These are phyloP conservation scores for Emericellopsis atlantica DNA, from an alignment of 2,329 filamentous ascomycete species.

Conservation along the genomic window DNA sequence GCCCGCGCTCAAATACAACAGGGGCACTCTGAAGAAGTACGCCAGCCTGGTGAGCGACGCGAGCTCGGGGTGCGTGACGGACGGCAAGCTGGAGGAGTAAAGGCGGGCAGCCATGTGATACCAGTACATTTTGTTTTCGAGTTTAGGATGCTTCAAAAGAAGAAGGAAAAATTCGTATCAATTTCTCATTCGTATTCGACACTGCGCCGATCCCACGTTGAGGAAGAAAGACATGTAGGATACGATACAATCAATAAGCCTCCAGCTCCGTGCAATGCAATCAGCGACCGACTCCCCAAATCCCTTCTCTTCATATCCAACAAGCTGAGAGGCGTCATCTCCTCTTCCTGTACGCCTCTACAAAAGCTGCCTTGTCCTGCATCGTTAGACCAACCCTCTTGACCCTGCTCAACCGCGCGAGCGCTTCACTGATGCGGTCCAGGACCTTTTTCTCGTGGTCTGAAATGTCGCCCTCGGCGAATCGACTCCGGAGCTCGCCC, in stretches of 20 bases:
- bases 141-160: too few species aligned
- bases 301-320: not conserved
- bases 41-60: constrained; percentile 79
- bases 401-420: constrained; percentile 77
- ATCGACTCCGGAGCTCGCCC: constrained; percentile 13
- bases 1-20: constrained; percentile 59
- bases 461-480: constrained; percentile 17
- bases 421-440: constrained; percentile 69
- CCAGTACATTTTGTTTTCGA: not conserved
- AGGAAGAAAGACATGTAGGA: not conserved
- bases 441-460: constrained; percentile 56
- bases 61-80: constrained; percentile 81
- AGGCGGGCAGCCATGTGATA: not conserved
- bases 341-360: constrained; percentile 48
- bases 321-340: constrained; percentile 3
- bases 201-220: not conserved
- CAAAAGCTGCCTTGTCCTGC: constrained; percentile 71
- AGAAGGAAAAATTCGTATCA: too few species aligned
- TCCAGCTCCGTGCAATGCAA: too few species aligned
- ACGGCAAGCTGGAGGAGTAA: constrained; percentile 20
- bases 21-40: constrained; percentile 86
- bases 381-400: constrained; percentile 81
- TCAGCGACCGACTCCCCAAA: not conserved
- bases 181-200: too few species aligned
- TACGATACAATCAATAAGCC: not conserved